Base-by-base conservation (phyloP, 805 yeast species). In the Candida morakotiae region DNA sequence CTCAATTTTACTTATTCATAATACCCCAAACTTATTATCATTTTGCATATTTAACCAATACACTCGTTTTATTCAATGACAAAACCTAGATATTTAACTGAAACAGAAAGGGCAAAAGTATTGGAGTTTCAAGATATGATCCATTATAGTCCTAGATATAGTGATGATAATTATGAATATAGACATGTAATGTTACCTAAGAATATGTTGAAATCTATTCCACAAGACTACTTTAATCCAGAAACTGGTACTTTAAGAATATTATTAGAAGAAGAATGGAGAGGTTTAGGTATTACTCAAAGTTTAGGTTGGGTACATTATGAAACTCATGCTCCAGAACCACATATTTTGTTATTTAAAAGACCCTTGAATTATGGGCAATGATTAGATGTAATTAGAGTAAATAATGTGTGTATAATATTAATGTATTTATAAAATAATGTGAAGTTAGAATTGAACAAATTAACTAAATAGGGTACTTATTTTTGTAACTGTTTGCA, bases 271-370 rank as follows among this genome's bases (percentile, higher is more conserved):
- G 98, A 93, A 48, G 99, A 93, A 62, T 93, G 99, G 99, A 75
- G 99, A 60, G 98, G 97, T 1, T 67, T 93, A 34, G 99, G 99
- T 2, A 88, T 93, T 52, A 93, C 98, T 5, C 99, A 93, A 61
- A 85, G 95, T 25, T 69, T 93, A 43, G 98, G 98, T 1, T 93
- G 98, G 98, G 93, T 75, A 38, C 98, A 93, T 61, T 93, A 91
- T 56, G 98, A 93, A 54, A 89, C 96, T 28, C 98, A 93, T 59
- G 73, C 98, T 1, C 99, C 99, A 30, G 99, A 93, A 62, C 99
- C 99, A 18, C 98, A 93, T 57, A 93, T 93, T 43, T 67, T 93
- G 44, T 70, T 93, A 43, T 93, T 93, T 52, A 73, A 70, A 62
- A 74, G 89, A 53, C 77, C 85, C 14, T 67, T 76, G 29, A 74